Conservation (phyloP, 2,329 filamentous ascomycete species). For the Phialocephala sp. region DNA sequence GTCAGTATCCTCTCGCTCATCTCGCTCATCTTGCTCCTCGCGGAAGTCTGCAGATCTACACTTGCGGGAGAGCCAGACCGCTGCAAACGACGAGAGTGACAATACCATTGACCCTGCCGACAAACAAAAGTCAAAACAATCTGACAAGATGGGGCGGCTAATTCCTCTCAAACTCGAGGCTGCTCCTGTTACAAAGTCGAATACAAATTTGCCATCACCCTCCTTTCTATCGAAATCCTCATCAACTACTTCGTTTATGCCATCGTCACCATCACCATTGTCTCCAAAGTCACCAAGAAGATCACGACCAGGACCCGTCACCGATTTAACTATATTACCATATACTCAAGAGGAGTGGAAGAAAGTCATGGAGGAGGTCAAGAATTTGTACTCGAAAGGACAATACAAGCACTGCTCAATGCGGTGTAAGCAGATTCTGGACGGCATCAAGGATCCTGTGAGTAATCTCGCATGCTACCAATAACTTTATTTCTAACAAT, state of each 20-base stretch:
- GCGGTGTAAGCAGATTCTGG: conserved; percentile 39
- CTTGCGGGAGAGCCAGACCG: not conserved
- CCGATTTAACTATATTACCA: conserved; percentile 33
- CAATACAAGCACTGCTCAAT: conserved; percentile 41
- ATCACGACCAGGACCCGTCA: conserved; percentile 30
- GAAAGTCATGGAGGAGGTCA: conserved; percentile 41
- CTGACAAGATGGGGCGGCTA: conserved; percentile 28
- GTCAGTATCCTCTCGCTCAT: conserved; percentile 1
- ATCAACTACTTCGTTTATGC: conserved; percentile 14
- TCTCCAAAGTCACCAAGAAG: conserved; percentile 16
- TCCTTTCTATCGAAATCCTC: conserved; percentile 3
- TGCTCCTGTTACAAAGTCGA: conserved; percentile 9
- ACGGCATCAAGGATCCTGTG: conserved; percentile 40
- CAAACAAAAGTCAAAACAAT: conserved; percentile 13
- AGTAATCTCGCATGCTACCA: conserved; percentile 16
- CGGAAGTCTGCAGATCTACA: conserved; percentile 10
- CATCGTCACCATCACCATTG: not conserved
- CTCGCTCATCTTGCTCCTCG: not conserved
- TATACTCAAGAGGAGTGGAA: conserved; percentile 39
- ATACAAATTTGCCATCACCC: conserved; percentile 14
- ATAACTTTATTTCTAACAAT: conserved; percentile 12
- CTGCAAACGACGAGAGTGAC: conserved; percentile 9
- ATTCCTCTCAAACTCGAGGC: conserved; percentile 32
- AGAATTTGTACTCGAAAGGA: conserved; percentile 36
- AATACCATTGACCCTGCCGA: conserved; percentile 16